Percentiles rank a stretch among this genome's conserved stretches.
Evolutionary conservation across 345 rosid genomes (phyloP).

Genomic region (Gossypium ekmanianum): DNA sequence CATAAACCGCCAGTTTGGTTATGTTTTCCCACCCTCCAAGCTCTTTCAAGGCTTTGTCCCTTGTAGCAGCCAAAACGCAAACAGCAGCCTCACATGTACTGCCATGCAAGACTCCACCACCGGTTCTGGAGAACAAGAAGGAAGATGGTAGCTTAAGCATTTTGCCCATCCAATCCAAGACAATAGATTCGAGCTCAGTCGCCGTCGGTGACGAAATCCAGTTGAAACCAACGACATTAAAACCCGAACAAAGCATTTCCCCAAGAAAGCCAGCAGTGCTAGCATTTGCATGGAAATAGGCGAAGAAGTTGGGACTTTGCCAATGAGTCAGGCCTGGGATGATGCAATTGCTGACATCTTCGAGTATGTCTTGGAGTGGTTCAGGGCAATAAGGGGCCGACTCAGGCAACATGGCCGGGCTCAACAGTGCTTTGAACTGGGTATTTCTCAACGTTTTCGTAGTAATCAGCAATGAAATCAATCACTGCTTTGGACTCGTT

Average conservation of each 20-base stretch:
- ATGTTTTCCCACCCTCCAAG: conserved; percentile 16
- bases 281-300: conserved; percentile 25
- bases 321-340: conserved; percentile 34
- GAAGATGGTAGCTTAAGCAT: conserved; percentile 23
- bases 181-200: conserved; percentile 29
- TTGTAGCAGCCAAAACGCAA: conserved; percentile 1
- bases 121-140: background rate
- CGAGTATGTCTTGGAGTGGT: conserved; percentile 15
- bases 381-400: conserved; percentile 20
- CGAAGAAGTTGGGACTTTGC: conserved; percentile 33
- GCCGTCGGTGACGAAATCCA: conserved; percentile 24
- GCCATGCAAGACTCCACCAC: conserved; percentile 18
- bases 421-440: conserved; percentile 31
- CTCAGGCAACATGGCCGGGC: conserved; percentile 14
- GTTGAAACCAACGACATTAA: conserved; percentile 26
- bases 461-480: conserved; percentile 17
- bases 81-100: conserved; percentile 8
- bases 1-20: conserved; percentile 27
- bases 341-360: conserved; percentile 9
- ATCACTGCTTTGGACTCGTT: conserved; percentile 24
- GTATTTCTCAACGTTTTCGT: conserved; percentile 24
- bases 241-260: conserved; percentile 25
- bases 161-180: conserved; percentile 29
- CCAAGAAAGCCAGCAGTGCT: conserved; percentile 37
- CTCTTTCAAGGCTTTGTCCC: conserved; percentile 2